These are phyloP conservation scores for Aspergillus ruber DNA, from an alignment of 2,329 filamentous ascomycete genomes.

Conservation along the genomic window DNA sequence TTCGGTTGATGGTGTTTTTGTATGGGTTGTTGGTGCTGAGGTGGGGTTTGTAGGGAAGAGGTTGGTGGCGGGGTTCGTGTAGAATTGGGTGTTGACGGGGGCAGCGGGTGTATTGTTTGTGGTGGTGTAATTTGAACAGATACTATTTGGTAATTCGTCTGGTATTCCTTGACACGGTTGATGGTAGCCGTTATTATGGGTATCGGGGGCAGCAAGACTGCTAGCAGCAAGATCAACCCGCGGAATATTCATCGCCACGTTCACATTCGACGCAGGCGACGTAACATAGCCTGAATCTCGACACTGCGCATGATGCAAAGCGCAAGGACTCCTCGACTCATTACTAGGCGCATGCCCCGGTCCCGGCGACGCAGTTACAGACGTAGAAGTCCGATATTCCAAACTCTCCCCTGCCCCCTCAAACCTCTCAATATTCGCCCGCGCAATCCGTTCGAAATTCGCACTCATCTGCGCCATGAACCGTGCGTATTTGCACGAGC, in stretches of 20 bases:
- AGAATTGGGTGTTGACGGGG: constrained; percentile 4
- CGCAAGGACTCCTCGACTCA: too few species aligned
- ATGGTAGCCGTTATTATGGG: too few species aligned
- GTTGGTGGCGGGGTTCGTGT: neutral
- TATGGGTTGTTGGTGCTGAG: constrained; percentile 5
- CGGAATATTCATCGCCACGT: neutral
- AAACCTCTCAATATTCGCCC: constrained; percentile 76
- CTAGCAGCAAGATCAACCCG: neutral
- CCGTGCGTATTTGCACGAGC: constrained; percentile 75
- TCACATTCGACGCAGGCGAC: neutral
- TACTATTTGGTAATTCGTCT: neutral
- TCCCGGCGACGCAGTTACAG: neutral
- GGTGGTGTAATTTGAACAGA: neutral
- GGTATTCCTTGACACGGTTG: neutral
- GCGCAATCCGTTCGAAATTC: constrained; percentile 87
- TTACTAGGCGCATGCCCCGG: too few species aligned
- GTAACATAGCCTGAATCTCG: neutral
- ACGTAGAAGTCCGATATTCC: constrained; percentile 2
- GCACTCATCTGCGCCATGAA: constrained; percentile 86
- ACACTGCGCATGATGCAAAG: neutral
- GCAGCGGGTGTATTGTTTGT: neutral
- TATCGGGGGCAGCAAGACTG: neutral
- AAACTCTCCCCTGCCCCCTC: constrained; percentile 57
- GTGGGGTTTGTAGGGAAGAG: neutral
- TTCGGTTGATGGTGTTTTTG: constrained; percentile 11